A percentile compares a stretch with the other conserved stretches of the same genome.
These are phyloP conservation scores for Stemphylium vesicarium DNA, from an alignment of 2,329 filamentous ascomycete species.

Conservation along the genomic window DNA sequence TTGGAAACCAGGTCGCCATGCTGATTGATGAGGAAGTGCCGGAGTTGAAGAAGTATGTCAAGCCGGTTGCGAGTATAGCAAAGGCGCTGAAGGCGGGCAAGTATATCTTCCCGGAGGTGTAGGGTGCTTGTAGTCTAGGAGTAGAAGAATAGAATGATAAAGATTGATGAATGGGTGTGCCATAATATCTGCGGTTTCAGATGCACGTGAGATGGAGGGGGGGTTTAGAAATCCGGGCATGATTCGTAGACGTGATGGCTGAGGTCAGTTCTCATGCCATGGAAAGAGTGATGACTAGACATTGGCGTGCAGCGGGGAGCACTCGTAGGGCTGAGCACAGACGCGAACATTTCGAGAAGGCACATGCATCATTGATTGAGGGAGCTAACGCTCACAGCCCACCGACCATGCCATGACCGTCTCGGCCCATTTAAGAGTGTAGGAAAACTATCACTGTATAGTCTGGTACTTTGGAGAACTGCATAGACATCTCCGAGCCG, in stretches of 20 bases:
- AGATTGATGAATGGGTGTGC: not conserved
- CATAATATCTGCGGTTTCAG: too few species aligned
- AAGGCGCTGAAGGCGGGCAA: conserved; percentile 17
- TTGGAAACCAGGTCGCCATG: conserved; percentile 29
- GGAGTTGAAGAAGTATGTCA: conserved; percentile 19
- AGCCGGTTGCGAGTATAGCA: conserved; percentile 17
- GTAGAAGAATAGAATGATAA: not conserved
- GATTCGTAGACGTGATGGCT: too few species aligned
- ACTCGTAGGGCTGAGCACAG: conserved; percentile 5
- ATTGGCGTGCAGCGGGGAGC: not conserved
- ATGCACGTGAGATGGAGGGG: not conserved
- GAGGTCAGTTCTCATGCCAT: too few species aligned
- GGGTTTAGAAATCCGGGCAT: not conserved
- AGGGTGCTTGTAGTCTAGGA: not conserved
- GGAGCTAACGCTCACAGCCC: not conserved
- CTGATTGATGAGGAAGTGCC: conserved; percentile 19
- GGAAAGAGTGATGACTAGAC: not conserved
- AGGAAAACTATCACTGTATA: not conserved
- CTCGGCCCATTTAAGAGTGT: not conserved
- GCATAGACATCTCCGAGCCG: not conserved
- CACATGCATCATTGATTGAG: conserved; percentile 6
- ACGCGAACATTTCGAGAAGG: conserved; percentile 12
- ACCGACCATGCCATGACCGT: conserved; percentile 16
- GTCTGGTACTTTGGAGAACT: not conserved
- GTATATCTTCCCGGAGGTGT: conserved; percentile 19